Percentiles rank a stretch among this genome's conserved stretches.
Evolutionary conservation across 371 early-diverging fungal genomes (phyloP).

Genomic region (Rhizomucor miehei): DNA sequence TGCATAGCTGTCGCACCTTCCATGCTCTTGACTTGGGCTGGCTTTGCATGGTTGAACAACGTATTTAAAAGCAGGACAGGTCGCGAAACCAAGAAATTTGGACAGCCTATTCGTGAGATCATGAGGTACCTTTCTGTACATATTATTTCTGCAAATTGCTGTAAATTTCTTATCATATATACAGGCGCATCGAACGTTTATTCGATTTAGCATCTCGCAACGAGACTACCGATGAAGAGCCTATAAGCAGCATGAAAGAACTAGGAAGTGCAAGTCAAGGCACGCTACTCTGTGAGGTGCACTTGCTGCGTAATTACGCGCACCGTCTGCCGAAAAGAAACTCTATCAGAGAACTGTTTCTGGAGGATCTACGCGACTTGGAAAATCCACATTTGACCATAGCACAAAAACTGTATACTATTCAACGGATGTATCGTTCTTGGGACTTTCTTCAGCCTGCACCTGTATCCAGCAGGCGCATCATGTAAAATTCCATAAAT

Average conservation of each 20-base stretch:
- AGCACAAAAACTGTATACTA: conserved; percentile 57
- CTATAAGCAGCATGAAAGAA: conserved; percentile 6
- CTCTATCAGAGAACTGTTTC: conserved; percentile 60
- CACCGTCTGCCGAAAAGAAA: conserved; percentile 43
- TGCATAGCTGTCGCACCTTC: conserved; percentile 60
- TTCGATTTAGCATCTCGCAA: conserved; percentile 25
- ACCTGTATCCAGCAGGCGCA: not conserved
- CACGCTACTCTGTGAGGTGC: conserved; percentile 69
- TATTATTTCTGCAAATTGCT: not conserved
- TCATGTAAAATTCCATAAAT: too few species aligned
- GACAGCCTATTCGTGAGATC: conserved; percentile 36
- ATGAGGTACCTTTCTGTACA: conserved; percentile 22
- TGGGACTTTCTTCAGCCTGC: conserved; percentile 38
- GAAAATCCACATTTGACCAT: conserved; percentile 60
- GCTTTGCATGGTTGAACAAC: conserved; percentile 47
- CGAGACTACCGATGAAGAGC: conserved; percentile 17
- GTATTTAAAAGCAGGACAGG: conserved; percentile 30
- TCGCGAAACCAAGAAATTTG: conserved; percentile 25
- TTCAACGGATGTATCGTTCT: conserved; percentile 63
- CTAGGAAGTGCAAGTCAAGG: conserved; percentile 67
- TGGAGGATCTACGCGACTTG: conserved; percentile 70
- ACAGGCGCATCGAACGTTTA: conserved; percentile 49
- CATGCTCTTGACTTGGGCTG: conserved; percentile 56
- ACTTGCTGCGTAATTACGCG: conserved; percentile 54
- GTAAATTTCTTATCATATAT: not conserved